Evolutionary conservation across 1,284 basidiomycete genomes (phyloP), one percentile per base, ranked within the genome.

Genomic region (Taiwanofungus camphoratus): DNA sequence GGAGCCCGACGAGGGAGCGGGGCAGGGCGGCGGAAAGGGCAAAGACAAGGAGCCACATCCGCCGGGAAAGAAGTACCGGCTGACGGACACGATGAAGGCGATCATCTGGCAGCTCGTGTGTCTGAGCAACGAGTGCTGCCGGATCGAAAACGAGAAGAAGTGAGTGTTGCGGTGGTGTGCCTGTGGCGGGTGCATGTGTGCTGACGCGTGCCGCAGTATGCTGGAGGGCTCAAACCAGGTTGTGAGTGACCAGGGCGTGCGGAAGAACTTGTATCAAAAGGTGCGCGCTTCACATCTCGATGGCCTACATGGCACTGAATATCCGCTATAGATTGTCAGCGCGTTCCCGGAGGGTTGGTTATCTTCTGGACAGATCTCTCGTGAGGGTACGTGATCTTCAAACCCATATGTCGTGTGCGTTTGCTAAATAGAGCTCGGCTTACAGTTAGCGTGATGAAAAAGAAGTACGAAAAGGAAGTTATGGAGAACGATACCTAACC

Each of bases 141-240:
- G 83, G 53, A 64, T 90, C 60, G 85, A 87, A 66, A 88, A 89
- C 56, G 84, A 88, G 75, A 88, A 87, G 64, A 86, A 87, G 85
- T 88, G 57, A 23, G 83, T 74, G 15, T n/a, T n/a, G n/a, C n/a
- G 3, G 21, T 23, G 2, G 19, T 31, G 44, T 44, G 27, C 20
- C 11, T 39, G 32, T 42, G n/a, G 30, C 41, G 42, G 31, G n/a
- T 27, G 24, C 30, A 21, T 15, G 31, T 41, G 39, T 24, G 9
- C 9, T 40, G n/a, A 15, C 40, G 33, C 19, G 20, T 44, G 15
- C 36, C 16, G 2, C 49, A 88, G 86, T 54, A 60, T 68, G 15
- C 63, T 87, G 31, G 87, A 89, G 56, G 76, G 76, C 5, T 78
- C 71, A 19, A 76, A 79, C 32, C 70, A 78, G 38, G 76, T 80